Evolutionary conservation across 2,329 filamentous ascomycete species (phyloP), one percentile per base, ranked within the genome.

Genomic region (Aspergillus awamori): DNA sequence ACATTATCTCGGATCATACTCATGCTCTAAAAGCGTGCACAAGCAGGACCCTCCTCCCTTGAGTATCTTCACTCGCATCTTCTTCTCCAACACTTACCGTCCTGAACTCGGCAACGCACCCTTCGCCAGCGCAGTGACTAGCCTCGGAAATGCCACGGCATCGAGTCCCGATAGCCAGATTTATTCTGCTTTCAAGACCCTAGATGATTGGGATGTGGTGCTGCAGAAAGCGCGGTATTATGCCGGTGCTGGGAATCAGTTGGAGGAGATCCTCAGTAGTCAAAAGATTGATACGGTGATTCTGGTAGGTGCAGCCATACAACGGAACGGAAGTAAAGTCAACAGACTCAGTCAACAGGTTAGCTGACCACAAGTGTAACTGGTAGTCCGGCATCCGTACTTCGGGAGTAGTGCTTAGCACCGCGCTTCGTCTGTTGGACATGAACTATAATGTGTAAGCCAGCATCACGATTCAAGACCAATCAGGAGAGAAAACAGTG

Each of bases 31-130:
- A 36, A 55, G 38, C n/a, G 53, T 54, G 24, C 53, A 60, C 36
- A 20, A 52, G 10, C 43, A 52, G 20, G 11, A 17, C 8, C 53
- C 53, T 17, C 53, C 47, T 2, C 59, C 59, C 10, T 22, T 61
- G 39, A 61, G 28, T 36, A 53, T 61, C 38, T 58, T 57, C 38
- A 47, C 53, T 5, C 47, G 59, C 11, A 53, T 61, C 54, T 61
- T 53, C 53, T 61, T 45, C 39, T 51, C 59, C 4, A 52, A 51
- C 47, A 8, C 36, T 3, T 22, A 26, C 22, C 45, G 47, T 6
- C 59, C 54, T 10, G 53, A 60, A 52, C 22, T 60, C 45, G 36
- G 33, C 3, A 28, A 53, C 20, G 38, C 22, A 1, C 53, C 53
- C 8, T 58, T 61, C 36, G 33, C 26, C 7, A 11, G 36, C 11